Percentiles rank a stretch among this genome's conserved stretches.
Conservation (phyloP, 768 basidiomycete genomes). For the Austroboletus festivus region DNA sequence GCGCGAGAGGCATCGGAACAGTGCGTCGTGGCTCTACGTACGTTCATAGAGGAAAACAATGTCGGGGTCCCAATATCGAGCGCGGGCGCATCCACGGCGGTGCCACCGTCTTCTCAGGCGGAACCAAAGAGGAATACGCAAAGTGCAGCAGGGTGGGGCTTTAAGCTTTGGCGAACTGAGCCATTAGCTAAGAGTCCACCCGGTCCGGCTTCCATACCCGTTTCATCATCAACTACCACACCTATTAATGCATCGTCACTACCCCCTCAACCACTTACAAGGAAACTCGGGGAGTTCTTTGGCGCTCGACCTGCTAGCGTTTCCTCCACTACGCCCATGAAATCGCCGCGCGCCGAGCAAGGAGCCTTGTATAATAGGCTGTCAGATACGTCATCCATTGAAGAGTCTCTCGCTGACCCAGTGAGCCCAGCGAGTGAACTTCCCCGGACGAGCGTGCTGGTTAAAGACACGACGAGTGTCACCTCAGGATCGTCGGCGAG, state of each 20-base stretch:
- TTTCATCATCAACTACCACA: constrained; percentile 16
- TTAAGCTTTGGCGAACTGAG: constrained; percentile 64
- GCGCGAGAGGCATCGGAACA: constrained; percentile 84
- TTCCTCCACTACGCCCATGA: constrained; percentile 40
- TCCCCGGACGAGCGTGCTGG: constrained; percentile 24
- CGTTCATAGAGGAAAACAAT: constrained; percentile 75
- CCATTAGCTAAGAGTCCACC: constrained; percentile 27
- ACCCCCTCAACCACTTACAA: constrained; percentile 47
- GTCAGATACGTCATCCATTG: constrained; percentile 36
- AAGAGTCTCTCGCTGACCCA: constrained; percentile 35
- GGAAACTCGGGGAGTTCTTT: constrained; percentile 73
- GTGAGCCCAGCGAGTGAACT: constrained; percentile 32
- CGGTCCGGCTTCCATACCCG: constrained; percentile 29
- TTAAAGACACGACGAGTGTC: constrained; percentile 30
- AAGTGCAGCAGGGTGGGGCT: constrained; percentile 53
- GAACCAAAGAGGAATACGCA: constrained; percentile 33
- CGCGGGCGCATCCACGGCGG: constrained; percentile 13
- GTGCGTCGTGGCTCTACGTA: constrained; percentile 77
- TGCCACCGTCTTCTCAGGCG: constrained; percentile 21
- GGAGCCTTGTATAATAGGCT: constrained; percentile 26
- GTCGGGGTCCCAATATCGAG: constrained; percentile 41
- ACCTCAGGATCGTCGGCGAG: constrained; percentile 24
- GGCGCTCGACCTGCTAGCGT: constrained; percentile 48
- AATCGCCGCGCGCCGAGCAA: constrained; percentile 23
- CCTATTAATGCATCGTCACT: constrained; percentile 22